Conservation (phyloP, 2,329 filamentous ascomycete genomes). For the Colletotrichum tamarilloi region DNA sequence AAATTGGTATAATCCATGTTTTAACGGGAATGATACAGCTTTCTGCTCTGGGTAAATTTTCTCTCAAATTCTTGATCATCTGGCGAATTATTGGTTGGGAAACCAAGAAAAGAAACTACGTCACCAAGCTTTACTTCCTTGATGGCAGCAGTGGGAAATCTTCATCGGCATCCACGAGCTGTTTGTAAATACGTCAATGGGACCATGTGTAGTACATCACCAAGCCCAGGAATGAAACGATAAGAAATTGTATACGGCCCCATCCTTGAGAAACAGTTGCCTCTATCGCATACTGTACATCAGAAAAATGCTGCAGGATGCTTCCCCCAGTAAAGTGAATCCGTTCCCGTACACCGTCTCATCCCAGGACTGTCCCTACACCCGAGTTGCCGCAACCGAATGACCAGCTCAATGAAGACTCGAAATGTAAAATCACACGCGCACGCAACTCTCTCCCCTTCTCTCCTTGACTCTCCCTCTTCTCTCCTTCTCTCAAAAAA, state of each 20-base stretch:
- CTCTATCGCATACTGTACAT: conserved; percentile 37
- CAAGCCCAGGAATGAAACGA: background rate
- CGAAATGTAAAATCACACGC: conserved; percentile 28
- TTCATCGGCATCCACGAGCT: background rate
- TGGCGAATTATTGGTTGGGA: background rate
- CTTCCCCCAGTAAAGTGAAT: conserved; percentile 31
- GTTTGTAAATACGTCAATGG: too few relatives aligned
- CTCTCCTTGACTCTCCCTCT: background rate
- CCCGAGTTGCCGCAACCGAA: conserved; percentile 32
- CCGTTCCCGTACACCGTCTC: conserved; percentile 34
- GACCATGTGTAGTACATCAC: background rate
- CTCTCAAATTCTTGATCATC: background rate
- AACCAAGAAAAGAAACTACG: too few relatives aligned
- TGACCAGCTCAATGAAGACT: conserved; percentile 33
- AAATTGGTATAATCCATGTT: background rate
- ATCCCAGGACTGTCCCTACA: conserved; percentile 34
- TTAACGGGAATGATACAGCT: background rate
- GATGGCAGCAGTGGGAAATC: background rate
- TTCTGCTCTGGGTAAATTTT: background rate
- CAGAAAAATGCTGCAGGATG: conserved; percentile 36
- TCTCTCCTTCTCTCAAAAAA: conserved; percentile 1
- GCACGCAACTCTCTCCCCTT: too few relatives aligned
- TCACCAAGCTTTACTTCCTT: background rate
- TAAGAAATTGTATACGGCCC: background rate
- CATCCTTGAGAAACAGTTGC: conserved; percentile 33